Percentiles rank a stretch among this genome's conserved stretches.
Conservation (phyloP, 352 stramenopile species). For the Pythium periplocum region DNA sequence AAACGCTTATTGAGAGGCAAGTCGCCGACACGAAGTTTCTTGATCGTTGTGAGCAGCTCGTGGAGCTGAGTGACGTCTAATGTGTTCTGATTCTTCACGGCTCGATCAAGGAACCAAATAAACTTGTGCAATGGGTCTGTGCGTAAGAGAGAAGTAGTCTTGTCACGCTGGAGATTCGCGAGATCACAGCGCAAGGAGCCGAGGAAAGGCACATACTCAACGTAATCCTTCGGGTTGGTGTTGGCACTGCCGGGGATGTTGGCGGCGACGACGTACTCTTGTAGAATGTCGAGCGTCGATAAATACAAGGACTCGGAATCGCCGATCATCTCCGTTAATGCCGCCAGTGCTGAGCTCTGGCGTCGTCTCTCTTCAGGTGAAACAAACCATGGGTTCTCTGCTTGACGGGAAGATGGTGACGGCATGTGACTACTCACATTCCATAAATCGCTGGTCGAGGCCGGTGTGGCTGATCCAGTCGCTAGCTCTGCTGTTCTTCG, state of each 20-base stretch:
- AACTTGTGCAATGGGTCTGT: constrained; percentile 85
- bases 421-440: constrained; percentile 72
- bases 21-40: constrained; percentile 61
- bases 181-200: constrained; percentile 74
- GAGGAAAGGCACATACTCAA: constrained; percentile 80
- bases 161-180: constrained; percentile 77
- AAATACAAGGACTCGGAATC: constrained; percentile 82
- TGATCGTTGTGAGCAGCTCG: constrained; percentile 66
- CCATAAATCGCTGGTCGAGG: constrained; percentile 34
- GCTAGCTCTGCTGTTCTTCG: constrained; percentile 15
- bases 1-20: constrained; percentile 75
- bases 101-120: constrained; percentile 83
- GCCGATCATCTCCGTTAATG: constrained; percentile 74
- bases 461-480: constrained; percentile 10
- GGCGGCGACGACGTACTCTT: constrained; percentile 61
- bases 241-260: constrained; percentile 63
- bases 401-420: constrained; percentile 19
- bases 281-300: constrained; percentile 72
- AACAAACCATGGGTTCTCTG: constrained; percentile 15
- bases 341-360: constrained; percentile 54
- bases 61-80: constrained; percentile 63
- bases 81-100: constrained; percentile 63
- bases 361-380: constrained; percentile 63
- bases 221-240: constrained; percentile 71
- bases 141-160: constrained; percentile 59